Evolutionary conservation across 805 yeast species (phyloP).

Genomic region (Suhomyces canberraensis): DNA sequence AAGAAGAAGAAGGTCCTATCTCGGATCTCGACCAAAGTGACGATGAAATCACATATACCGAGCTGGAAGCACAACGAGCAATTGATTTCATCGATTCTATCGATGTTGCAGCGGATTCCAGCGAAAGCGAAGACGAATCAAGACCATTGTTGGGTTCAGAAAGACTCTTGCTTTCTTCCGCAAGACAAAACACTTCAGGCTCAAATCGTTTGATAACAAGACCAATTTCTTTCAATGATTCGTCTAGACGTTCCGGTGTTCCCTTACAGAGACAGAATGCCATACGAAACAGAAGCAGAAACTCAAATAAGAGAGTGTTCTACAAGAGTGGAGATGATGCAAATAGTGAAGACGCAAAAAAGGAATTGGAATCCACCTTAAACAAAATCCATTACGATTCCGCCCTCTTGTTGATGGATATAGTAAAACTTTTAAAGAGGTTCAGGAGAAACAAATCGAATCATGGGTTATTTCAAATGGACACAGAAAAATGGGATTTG

Average conservation of each 20-base stretch:
- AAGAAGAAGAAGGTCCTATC: too few relatives aligned
- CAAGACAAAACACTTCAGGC: slow-evolving; percentile 18
- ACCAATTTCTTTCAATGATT: not conserved
- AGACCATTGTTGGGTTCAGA: slow-evolving; percentile 3
- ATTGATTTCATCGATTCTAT: slow-evolving; percentile 9
- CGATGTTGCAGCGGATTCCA: slow-evolving; percentile 3
- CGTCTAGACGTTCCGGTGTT: slow-evolving; percentile 11
- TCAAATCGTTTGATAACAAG: slow-evolving; percentile 3
- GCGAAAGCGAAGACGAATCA: slow-evolving; percentile 1
- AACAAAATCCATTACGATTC: not conserved
- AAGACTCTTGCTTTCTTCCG: slow-evolving; percentile 24
- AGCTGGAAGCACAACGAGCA: slow-evolving; percentile 7
- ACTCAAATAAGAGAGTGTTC: slow-evolving; percentile 4
- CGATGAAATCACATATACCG: slow-evolving; percentile 3
- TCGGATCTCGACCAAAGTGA: slow-evolving; percentile 4
- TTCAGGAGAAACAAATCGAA: not conserved
- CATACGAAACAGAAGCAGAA: slow-evolving; percentile 15
- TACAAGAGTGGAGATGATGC: not conserved
- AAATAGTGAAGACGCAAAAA: not conserved
- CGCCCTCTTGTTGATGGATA: not conserved
- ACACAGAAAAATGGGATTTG: not conserved
- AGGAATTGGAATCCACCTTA: slow-evolving; percentile 1
- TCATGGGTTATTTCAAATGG: not conserved
- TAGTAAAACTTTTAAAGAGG: not conserved
- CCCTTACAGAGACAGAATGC: slow-evolving; percentile 36